Evolutionary conservation across 1,284 basidiomycete species (phyloP), one percentile per base, ranked within the genome.

Genomic region (Chondrostereum purpureum): DNA sequence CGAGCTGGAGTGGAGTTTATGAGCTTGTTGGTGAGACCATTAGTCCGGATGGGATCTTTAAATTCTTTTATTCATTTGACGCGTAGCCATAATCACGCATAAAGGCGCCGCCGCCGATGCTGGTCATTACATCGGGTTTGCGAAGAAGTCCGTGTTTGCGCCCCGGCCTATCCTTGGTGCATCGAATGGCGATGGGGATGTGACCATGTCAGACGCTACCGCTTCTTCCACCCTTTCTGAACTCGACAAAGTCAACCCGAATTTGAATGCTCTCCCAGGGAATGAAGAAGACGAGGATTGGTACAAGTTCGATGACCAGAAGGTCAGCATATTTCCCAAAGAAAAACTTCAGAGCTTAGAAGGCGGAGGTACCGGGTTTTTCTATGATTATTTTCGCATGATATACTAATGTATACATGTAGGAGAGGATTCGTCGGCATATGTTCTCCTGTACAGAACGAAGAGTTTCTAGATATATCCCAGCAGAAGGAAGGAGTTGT

Each of bases 51-150:
- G n/a, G n/a, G n/a, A n/a, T n/a, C n/a, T n/a, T n/a, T n/a, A n/a
- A n/a, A n/a, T n/a, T n/a, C n/a, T n/a, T n/a, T n/a, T n/a, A 19
- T 20, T 2, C 17, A 14, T 45, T 33, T 36, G 18, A 19, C 39
- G 20, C 39, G 35, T 56, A 90, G 91, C 85, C 1, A 89, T 99
- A 58, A 84, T 99, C 12, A 96, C 93, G 19, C 95, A 98, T 75
- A 99, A 99, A 62, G 96, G 96, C 13, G 83, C 92, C 0, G 88
- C 87, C 0, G 93, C 95, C 0, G 93, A 98, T 59, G 83, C 89
- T 0, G 94, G 92, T 1, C 93, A 96, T 65, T 96, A 95, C 62
- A 92, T 95, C 31, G 88, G 82, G 0, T 96, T 88, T 70, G 89
- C 85, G 39, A 88, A 86, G 70, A 86, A 83, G 69, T 77, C 70